Evolutionary conservation across 345 rosid genomes (phyloP).

Genomic region (Tarenaya hassleriana): DNA sequence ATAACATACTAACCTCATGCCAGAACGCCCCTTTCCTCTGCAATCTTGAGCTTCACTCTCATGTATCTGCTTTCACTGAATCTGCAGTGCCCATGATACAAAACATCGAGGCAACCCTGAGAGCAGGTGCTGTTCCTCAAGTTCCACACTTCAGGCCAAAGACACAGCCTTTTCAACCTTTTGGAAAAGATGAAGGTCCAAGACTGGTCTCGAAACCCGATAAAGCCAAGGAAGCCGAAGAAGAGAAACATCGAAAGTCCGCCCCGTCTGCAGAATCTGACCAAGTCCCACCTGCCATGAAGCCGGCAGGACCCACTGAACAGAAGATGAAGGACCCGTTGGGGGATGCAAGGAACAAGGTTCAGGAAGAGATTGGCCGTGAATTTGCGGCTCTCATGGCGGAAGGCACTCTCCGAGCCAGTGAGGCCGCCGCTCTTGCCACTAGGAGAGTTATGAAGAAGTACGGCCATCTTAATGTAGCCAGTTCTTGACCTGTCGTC

Average conservation of each 20-base stretch:
- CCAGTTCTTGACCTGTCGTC: no score
- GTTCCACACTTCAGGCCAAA: conserved; percentile 77
- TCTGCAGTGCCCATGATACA: conserved; percentile 94
- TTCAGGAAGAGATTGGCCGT: conserved; percentile 75
- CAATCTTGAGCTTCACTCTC: background rate
- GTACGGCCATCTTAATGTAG: conserved; percentile 49
- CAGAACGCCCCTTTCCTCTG: background rate
- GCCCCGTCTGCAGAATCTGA: conserved; percentile 18
- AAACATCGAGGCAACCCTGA: conserved; percentile 67
- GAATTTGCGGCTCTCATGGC: conserved; percentile 87
- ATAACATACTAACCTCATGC: background rate
- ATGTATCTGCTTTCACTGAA: background rate
- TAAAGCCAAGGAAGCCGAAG: conserved; percentile 13
- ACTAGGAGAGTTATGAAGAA: conserved; percentile 85
- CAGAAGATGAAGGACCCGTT: conserved; percentile 46
- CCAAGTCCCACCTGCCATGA: conserved; percentile 27
- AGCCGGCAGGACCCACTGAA: conserved; percentile 27
- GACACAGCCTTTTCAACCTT: conserved; percentile 27
- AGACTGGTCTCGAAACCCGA: background rate
- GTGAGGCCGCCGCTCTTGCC: conserved; percentile 91
- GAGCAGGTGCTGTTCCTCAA: conserved; percentile 81
- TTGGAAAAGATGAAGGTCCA: conserved; percentile 21
- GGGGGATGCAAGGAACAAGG: conserved; percentile 67
- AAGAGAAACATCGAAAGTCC: conserved; percentile 18
- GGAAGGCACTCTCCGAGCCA: conserved; percentile 66